phyloP scores from a whole-genome alignment of 1,139 yeast genomes.

The Geotrichum carabidarum region DNA sequence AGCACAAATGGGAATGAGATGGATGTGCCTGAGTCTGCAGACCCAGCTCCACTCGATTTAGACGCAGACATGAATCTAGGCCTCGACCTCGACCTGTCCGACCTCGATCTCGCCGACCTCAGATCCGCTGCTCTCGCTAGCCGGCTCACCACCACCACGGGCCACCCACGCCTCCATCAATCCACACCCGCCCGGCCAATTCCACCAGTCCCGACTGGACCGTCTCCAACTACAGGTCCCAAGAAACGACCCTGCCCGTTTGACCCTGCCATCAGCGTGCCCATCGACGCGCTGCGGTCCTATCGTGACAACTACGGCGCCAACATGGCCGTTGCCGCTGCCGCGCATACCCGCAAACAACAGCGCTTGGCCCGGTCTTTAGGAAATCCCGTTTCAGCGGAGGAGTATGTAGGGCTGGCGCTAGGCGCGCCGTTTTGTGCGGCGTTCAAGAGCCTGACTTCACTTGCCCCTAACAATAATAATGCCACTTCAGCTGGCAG shows the following conservation, averaged over 20 bases:
- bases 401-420: slow-evolving; percentile 6
- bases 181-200: background rate
- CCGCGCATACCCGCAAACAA: slow-evolving; percentile 2
- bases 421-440: slow-evolving; percentile 8
- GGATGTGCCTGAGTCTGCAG: background rate
- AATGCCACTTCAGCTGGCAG: no score
- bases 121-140: slow-evolving; percentile 12
- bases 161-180: no score
- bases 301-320: slow-evolving; percentile 13
- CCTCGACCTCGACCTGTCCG: background rate
- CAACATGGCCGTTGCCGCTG: slow-evolving; percentile 7
- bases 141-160: background rate
- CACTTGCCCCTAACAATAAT: no score
- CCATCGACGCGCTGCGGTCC: slow-evolving; percentile 8
- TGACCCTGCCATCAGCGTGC: slow-evolving; percentile 10
- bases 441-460: background rate
- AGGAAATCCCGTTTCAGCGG: no score
- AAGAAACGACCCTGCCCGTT: slow-evolving; percentile 9
- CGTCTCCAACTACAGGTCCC: background rate
- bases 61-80: no score
- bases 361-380: no score
- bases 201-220: background rate
- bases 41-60: background rate
- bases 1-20: background rate
- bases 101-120: slow-evolving; percentile 1